A percentile compares a stretch with the other conserved stretches of the same genome.
These are phyloP conservation scores for Dothidotthia symphoricarpi DNA, from an alignment of 2,329 filamentous ascomycete species.

Conservation along the genomic window DNA sequence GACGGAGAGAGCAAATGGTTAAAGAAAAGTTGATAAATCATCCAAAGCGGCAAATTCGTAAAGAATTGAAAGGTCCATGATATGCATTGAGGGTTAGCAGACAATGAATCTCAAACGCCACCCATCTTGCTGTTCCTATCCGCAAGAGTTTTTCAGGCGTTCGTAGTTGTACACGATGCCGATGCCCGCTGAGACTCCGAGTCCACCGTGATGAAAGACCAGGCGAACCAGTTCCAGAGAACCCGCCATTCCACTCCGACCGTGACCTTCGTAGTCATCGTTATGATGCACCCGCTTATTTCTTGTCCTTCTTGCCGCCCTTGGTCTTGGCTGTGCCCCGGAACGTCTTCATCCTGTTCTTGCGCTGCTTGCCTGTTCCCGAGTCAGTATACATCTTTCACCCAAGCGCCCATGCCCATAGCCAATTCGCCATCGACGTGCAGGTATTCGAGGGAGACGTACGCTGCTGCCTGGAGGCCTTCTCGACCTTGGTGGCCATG, in stretches of 20 bases:
- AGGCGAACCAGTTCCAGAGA: slow-evolving; percentile 34
- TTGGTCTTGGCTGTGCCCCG: slow-evolving; percentile 98
- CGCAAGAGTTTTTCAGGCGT: slow-evolving; percentile 42
- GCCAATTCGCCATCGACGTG: slow-evolving; percentile 6
- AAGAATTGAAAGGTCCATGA: slow-evolving; percentile 38
- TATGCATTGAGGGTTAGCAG: slow-evolving; percentile 44
- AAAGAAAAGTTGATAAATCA: too few relatives aligned
- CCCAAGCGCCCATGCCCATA: slow-evolving; percentile 6
- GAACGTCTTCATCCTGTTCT: slow-evolving; percentile 99
- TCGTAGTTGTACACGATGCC: slow-evolving; percentile 42
- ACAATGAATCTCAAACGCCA: slow-evolving; percentile 43
- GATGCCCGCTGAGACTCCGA: slow-evolving; percentile 39
- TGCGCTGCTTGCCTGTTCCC: slow-evolving; percentile 93
- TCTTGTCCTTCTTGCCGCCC: slow-evolving; percentile 90
- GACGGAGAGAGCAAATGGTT: too few relatives aligned
- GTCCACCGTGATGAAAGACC: slow-evolving; percentile 35
- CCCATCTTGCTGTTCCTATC: slow-evolving; percentile 39
- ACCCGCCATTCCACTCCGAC: slow-evolving; percentile 33
- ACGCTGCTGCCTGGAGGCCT: slow-evolving; percentile 98
- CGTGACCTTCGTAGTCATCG: slow-evolving; percentile 31
- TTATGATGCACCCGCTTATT: slow-evolving; percentile 40
- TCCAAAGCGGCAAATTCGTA: too few relatives aligned
- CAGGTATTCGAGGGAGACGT: slow-evolving; percentile 53
- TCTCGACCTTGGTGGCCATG: slow-evolving; percentile 91
- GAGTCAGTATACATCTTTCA: slow-evolving; percentile 30